Evolutionary conservation across 495 filamentous ascomycete species (phyloP).

Genomic region (Diplogelasinospora grovesii): DNA sequence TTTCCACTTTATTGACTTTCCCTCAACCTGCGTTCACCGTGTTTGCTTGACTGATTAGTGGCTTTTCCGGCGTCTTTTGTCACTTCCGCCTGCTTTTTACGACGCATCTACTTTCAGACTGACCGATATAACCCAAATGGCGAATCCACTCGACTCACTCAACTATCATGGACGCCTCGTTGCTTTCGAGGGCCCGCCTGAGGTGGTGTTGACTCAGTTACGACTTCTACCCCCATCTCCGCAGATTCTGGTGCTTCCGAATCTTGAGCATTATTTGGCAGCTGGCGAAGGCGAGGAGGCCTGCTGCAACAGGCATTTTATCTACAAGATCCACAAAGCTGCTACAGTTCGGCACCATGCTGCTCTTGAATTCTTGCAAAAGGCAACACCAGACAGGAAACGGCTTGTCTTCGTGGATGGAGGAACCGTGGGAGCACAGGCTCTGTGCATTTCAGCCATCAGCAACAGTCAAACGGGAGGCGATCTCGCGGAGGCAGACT

Average conservation of each 20-base stretch:
- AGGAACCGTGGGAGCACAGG: conserved; percentile 39
- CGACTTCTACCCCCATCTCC: conserved; percentile 43
- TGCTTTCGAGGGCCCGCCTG: conserved; percentile 44
- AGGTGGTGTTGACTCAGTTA: conserved; percentile 44
- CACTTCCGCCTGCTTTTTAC: no score
- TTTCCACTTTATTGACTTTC: no score
- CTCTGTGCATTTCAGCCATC: conserved; percentile 38
- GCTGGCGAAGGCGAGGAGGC: conserved; percentile 10
- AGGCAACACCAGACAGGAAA: conserved; percentile 31
- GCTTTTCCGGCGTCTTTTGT: no score
- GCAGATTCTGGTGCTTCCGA: conserved; percentile 43
- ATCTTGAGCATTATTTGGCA: conserved; percentile 30
- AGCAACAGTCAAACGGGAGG: conserved; percentile 34
- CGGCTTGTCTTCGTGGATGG: conserved; percentile 47
- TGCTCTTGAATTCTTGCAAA: conserved; percentile 38
- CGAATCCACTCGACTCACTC: conserved; percentile 1
- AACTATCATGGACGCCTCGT: conserved; percentile 39
- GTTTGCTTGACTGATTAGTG: no score
- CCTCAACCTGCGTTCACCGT: no score
- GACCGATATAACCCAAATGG: conserved; percentile 2
- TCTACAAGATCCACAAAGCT: conserved; percentile 36
- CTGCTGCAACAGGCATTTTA: conserved; percentile 32
- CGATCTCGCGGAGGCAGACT: conserved; percentile 35
- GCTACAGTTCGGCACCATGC: conserved; percentile 32
- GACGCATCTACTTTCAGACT: no score